Percentiles rank a stretch among this genome's conserved stretches.
Evolutionary conservation across 371 early-diverging fungal genomes (phyloP).

Genomic region (Apophysomyces sp.): DNA sequence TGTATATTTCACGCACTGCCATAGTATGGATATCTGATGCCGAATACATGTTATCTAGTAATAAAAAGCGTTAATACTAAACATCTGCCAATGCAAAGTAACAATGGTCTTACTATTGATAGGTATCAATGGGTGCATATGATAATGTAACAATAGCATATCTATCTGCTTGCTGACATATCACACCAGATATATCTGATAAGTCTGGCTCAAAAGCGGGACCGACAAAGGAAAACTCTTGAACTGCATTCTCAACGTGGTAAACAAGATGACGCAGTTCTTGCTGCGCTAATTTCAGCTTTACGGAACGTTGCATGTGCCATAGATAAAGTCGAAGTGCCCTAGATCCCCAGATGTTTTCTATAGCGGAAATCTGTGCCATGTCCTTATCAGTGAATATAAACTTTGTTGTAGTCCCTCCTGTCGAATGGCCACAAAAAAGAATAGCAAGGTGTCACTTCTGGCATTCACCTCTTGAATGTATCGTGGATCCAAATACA

Average conservation of each 20-base stretch:
- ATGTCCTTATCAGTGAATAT: constrained; percentile 1
- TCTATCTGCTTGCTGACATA: too few species aligned
- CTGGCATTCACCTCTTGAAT: too few species aligned
- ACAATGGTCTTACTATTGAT: too few species aligned
- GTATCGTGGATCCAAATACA: not conserved
- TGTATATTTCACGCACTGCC: not conserved
- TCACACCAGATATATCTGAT: not conserved
- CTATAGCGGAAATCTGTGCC: not conserved
- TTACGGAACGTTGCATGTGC: not conserved
- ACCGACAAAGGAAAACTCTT: not conserved
- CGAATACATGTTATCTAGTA: too few species aligned
- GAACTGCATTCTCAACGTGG: not conserved
- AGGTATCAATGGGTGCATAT: too few species aligned
- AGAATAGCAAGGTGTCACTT: too few species aligned
- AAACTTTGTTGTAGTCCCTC: not conserved
- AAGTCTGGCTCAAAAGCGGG: not conserved
- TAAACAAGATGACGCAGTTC: not conserved
- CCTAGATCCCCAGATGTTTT: constrained; percentile 5
- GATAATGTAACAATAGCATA: too few species aligned
- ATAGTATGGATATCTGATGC: not conserved
- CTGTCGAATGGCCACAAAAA: too few species aligned
- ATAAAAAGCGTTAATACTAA: too few species aligned
- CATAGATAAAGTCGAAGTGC: not conserved
- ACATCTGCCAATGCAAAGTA: too few species aligned
- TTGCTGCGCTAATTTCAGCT: not conserved